Percentiles rank a stretch among this genome's conserved stretches.
These are phyloP conservation scores for Pythium biforme DNA, from an alignment of 352 stramenopile species.

Conservation along the genomic window DNA sequence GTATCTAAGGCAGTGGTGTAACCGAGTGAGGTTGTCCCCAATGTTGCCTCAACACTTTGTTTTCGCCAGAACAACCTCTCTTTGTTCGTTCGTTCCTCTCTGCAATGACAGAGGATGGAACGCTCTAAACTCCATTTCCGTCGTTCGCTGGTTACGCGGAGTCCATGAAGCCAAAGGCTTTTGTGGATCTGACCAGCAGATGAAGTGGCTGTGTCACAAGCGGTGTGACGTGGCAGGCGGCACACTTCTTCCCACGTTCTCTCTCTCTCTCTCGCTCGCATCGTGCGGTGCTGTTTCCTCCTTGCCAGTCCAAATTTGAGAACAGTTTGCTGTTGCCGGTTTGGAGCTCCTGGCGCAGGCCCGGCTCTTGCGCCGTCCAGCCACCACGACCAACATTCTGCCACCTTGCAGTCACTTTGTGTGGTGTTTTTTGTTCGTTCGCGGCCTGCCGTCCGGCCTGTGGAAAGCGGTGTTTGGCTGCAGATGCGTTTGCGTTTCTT, in stretches of 20 bases:
- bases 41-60: background rate
- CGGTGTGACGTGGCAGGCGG: slow-evolving; percentile 10
- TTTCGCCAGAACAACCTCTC: background rate
- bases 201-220: slow-evolving; percentile 12
- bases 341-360: slow-evolving; percentile 1
- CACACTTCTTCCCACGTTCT: slow-evolving; percentile 9
- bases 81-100: background rate
- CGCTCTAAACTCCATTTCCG: background rate
- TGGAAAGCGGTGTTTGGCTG: slow-evolving; percentile 4
- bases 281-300: too few species aligned
- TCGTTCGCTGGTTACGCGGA: slow-evolving; percentile 12
- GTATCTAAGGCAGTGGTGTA: background rate
- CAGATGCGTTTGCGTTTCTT: slow-evolving; percentile 1
- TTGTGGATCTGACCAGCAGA: background rate
- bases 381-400: slow-evolving; percentile 15
- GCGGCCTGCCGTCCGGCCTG: background rate
- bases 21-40: background rate
- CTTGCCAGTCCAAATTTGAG: background rate
- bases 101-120: background rate
- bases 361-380: slow-evolving; percentile 5
- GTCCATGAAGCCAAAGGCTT: background rate
- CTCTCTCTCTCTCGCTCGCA: too few species aligned
- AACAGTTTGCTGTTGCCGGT: background rate
- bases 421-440: slow-evolving; percentile 12
- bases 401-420: slow-evolving; percentile 24